Conservation (phyloP, 176 grass and related monocot species). For the Oryza nivara region DNA sequence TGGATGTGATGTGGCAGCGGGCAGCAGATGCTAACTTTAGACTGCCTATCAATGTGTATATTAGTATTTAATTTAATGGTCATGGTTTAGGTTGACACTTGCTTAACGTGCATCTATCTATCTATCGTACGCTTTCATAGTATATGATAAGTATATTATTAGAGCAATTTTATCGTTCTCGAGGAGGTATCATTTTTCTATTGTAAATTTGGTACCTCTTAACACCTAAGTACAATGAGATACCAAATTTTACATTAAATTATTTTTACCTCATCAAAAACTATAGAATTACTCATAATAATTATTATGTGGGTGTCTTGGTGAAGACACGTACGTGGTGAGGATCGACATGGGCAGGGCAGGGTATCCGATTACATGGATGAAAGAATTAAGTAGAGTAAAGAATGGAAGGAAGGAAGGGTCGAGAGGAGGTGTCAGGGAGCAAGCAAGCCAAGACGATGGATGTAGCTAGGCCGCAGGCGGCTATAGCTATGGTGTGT, state of each 20-base stretch:
- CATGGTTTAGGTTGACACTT: background rate
- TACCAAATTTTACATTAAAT: too few species aligned
- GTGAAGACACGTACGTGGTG: background rate
- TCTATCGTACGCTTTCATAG: background rate
- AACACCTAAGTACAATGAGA: rapidly evolving
- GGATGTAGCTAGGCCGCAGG: background rate
- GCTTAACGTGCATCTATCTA: background rate
- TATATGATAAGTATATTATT: too few species aligned
- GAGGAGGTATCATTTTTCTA: too few species aligned
- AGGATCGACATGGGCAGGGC: background rate
- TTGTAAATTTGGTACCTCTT: too few species aligned
- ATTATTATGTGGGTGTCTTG: background rate
- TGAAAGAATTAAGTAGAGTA: too few species aligned
- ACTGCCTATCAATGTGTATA: background rate
- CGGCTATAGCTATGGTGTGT: background rate
- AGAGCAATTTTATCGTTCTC: too few species aligned
- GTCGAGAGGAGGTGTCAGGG: background rate
- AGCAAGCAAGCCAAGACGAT: background rate
- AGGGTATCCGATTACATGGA: background rate
- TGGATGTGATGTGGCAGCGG: slow-evolving; percentile 6
- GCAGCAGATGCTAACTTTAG: slow-evolving; percentile 33
- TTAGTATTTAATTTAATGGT: background rate
- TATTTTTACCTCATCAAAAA: too few species aligned
- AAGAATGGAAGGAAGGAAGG: background rate
- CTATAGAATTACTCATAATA: too few species aligned